Evolutionary conservation across 2,329 filamentous ascomycete genomes (phyloP).

Genomic region (Alternaria longipes): DNA sequence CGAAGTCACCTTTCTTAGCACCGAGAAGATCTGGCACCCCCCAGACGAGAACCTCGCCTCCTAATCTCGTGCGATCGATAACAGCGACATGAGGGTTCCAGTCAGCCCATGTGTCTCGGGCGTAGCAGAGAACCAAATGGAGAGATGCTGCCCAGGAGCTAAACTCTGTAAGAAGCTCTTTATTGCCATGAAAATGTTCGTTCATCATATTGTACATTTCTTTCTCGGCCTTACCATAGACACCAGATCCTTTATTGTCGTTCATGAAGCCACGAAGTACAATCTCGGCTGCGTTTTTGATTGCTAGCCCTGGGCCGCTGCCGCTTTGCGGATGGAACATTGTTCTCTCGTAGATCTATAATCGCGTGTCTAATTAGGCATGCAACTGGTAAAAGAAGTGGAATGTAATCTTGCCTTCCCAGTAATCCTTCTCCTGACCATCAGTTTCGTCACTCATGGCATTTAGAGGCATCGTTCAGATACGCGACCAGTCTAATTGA

Average conservation of each 20-base stretch:
- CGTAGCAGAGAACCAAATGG: background rate
- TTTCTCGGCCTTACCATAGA: background rate
- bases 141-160: background rate
- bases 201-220: background rate
- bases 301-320: no score
- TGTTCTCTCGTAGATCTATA: no score
- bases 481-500: rapidly evolving
- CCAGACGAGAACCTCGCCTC: background rate
- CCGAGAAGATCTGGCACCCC: background rate
- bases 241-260: no score
- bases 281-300: no score
- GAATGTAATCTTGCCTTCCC: no score
- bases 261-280: no score
- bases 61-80: background rate
- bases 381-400: no score
- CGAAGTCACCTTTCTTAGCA: background rate
- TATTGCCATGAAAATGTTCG: rapidly evolving
- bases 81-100: background rate
- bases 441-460: no score
- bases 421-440: no score
- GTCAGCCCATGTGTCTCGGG: background rate
- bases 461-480: no score
- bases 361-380: no score
- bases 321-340: no score
- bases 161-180: background rate